Evolutionary conservation across 2,329 filamentous ascomycete genomes (phyloP), one percentile per base, ranked within the genome.

Genomic region (Pseudogymnoascus verrucosus): DNA sequence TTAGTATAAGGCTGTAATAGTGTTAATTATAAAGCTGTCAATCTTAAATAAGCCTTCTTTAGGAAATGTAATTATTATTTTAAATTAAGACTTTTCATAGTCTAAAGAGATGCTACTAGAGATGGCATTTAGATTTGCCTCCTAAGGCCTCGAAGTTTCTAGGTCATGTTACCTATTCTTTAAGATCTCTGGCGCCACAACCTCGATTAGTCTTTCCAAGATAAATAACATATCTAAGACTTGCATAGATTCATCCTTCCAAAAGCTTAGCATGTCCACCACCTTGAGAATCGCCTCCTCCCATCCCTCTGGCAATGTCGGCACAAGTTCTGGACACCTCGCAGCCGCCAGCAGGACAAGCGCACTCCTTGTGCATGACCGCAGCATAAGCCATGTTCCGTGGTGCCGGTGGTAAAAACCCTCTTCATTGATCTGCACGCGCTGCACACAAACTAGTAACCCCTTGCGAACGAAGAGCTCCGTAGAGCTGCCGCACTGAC

Each of bases 381-480:
- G 67, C 14, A 80, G 75, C 75, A 81, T 76, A 2, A 75, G 70
- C 65, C 74, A 74, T 0, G 77, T 78, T 0, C 78, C 78, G 26
- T 80, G 78, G 63, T 80, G 78, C 0, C 78, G 70, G 62, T 80
- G 76, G 1, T 70, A 63, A 28, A 76, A 80, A 0, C 78, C 78
- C 0, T 74, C 61, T 62, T 70, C 67, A 59, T 75, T 75, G 64
- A 74, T 72, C 59, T 70, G 66, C 31, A 76, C 74, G 1, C 73
- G 66, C 12, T 74, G 67, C 4, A 73, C 70, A 60, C 69, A 72
- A 21, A 74, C 68, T 16, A 69, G 63, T 4, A 75, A 65, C 3
- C 70, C 72, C 59, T 75, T 75, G 10, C 66, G 65, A 4, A 67
- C 67, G 37, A 70, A 71, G 39, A 67, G 64, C 40, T 71, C 69